Conservation (phyloP, 176 grass and related monocot genomes). For the Aegilops bicornis region DNA sequence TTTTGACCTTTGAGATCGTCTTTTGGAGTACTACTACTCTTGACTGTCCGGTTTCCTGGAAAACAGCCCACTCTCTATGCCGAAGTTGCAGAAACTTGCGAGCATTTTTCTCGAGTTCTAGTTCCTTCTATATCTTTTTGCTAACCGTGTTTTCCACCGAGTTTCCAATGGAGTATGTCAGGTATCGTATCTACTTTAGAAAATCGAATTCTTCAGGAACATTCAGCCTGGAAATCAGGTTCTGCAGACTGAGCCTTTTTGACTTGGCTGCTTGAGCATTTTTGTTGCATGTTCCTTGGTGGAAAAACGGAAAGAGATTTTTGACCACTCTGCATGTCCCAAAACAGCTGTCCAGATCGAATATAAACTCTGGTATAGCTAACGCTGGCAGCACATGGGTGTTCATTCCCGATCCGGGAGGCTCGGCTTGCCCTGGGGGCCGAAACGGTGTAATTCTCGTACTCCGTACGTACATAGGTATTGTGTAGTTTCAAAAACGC, state of each 20-base stretch:
- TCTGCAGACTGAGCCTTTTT: neutral
- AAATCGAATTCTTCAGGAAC: slow-evolving; percentile 7
- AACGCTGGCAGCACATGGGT: neutral
- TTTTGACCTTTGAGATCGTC: neutral
- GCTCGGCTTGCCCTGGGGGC: neutral
- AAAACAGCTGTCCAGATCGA: slow-evolving; percentile 1
- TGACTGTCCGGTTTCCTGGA: neutral
- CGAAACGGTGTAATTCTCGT: too few relatives aligned
- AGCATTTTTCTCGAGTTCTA: neutral
- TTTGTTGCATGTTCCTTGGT: neutral
- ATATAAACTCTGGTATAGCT: neutral
- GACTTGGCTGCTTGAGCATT: neutral
- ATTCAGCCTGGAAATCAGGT: neutral
- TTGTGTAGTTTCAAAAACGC: too few relatives aligned
- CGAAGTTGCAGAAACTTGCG: neutral
- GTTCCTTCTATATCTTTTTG: neutral
- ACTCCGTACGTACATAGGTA: too few relatives aligned
- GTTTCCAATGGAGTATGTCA: neutral
- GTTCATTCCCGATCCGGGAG: neutral
- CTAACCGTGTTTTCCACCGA: neutral
- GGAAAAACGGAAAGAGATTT: neutral
- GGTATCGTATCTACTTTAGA: slow-evolving; percentile 17
- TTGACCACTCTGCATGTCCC: neutral
- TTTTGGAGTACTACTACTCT: neutral
- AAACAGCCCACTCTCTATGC: neutral